Base-by-base conservation (phyloP, 1,284 basidiomycete genomes). In the Coniophora puteana region DNA sequence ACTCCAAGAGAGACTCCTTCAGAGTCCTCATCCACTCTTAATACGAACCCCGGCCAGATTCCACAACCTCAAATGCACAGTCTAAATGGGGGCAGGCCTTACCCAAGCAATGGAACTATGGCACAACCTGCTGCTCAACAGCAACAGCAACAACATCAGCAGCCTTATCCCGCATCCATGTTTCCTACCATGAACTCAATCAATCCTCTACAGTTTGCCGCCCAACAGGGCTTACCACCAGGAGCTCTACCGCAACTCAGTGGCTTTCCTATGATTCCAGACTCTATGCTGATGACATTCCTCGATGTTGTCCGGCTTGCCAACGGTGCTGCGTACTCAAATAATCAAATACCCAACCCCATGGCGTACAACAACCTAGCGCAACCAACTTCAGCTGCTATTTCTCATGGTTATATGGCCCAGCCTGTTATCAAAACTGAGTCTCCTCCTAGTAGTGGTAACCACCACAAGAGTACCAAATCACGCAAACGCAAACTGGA, bases 1-100 rank as follows among this genome's bases (percentile, higher is more conserved):
- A 80, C 78, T 4, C 79, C 79, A n/a, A 64, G 77, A 22, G 63
- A 66, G n/a, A 79, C 77, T 16, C 79, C 78, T 17, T 59, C 68
- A 3, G 70, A 69, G 26, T 43, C 47, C 21, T 13, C 38, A 6
- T 21, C 43, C 1, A 42, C 48, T 13, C 54, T 47, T 8, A 44
- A 25, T 21, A n/a, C n/a, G n/a, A n/a, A 17, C 38, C 38, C n/a
- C 34, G 34, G 18, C 23, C 29, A 17, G 43, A 31, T 20, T 35
- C 36, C 29, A 25, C 39, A 24, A 23, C 36, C 24, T 21, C 27
- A 23, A 49, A 42, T 14, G 27, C 43, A 22, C n/a, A n/a, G n/a
- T n/a, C n/a, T n/a, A n/a, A 29, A 38, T 38, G 38, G 14, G 32
- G 26, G 47, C 44, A 43, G 17, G 38, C 12, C 22, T 44, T 22